Evolutionary conservation across 1,284 basidiomycete genomes (phyloP), one percentile per base, ranked within the genome.

Genomic region (Microstroma glucosiphilum): DNA sequence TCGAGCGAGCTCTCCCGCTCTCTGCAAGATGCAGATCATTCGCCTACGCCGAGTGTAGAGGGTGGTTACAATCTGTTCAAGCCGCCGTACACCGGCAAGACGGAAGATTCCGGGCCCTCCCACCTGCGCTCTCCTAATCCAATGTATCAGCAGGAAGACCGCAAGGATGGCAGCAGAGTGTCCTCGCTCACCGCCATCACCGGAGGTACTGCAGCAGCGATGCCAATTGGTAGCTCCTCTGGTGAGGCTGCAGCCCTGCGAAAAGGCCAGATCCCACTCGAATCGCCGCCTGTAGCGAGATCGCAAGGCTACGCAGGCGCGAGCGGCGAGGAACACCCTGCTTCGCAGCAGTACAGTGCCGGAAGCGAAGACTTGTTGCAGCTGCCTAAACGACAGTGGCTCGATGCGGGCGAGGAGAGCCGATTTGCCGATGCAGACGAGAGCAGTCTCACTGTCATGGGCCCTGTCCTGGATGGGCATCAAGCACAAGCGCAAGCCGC

Each of bases 1-100:
- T 17, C 17, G 6, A n/a, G 17, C 13, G 21, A 17, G 43, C 30
- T 37, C 4, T 37, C 30, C 30, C 30, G 30, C 30, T 37, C 30
- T 37, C 3, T 37, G 9, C 46, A 48, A 48, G 46, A 48, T 12
- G 30, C n/a, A n/a, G 40, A 40, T 13, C 26, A 30, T 42, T 37
- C 61, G 26, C 61, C 71, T n/a, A 74, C 72, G 11, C 71, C 72
- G 2, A 73, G 71, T 4, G 72, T 74, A 6, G 72, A 74, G 58
- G 71, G 72, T 9, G 72, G 72, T 56, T 72, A 74, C 65, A 74
- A 74, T 46, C 65, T 74, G 26, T 73, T 66, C 68, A 74, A 74
- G 61, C 71, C 72, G 4, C 72, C 72, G 6, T 74, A 69, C 54
- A 51, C 42, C 17, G 56, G 63, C 46, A 41, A 26, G 26, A 25